phyloP scores from a whole-genome alignment of 2,329 filamentous ascomycete genomes.

The Colletotrichum lindemuthianum region DNA sequence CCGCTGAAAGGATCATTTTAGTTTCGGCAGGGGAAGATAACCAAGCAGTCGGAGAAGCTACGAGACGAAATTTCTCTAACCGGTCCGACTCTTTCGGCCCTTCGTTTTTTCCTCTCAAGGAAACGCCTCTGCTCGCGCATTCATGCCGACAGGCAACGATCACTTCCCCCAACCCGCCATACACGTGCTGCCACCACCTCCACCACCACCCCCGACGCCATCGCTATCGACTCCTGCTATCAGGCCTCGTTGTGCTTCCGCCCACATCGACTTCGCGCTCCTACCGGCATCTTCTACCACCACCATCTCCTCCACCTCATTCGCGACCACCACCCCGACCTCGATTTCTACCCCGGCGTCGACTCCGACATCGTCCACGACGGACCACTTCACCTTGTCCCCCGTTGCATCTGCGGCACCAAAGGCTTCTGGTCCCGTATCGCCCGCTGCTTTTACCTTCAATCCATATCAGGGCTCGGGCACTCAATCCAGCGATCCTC shows the following conservation, averaged over 20 bases:
- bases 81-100: constrained; percentile 30
- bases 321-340: constrained; percentile 7
- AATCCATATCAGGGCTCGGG: constrained; percentile 32
- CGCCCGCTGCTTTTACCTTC: constrained; percentile 13
- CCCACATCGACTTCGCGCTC: constrained; percentile 8
- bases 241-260: constrained; percentile 16
- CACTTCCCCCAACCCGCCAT: constrained; percentile 28
- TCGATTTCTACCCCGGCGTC: not conserved
- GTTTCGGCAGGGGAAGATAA: constrained; percentile 35
- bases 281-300: not conserved
- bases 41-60: constrained; percentile 23
- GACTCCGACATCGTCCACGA: constrained; percentile 5
- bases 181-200: constrained; percentile 16
- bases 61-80: constrained; percentile 29
- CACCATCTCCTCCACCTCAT: not conserved
- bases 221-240: constrained; percentile 15
- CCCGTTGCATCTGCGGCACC: constrained; percentile 16
- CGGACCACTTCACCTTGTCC: constrained; percentile 8
- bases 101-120: constrained; percentile 13
- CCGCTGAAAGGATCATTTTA: constrained; percentile 33
- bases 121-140: constrained; percentile 23
- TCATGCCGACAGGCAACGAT: constrained; percentile 38
- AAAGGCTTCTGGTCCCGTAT: constrained; percentile 14
- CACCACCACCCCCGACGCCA: too few relatives aligned
- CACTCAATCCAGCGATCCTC: constrained; percentile 31